A percentile compares a stretch with the other conserved stretches of the same genome.
Conservation (phyloP, 2,329 filamentous ascomycete genomes). For the Trichophyton simii region DNA sequence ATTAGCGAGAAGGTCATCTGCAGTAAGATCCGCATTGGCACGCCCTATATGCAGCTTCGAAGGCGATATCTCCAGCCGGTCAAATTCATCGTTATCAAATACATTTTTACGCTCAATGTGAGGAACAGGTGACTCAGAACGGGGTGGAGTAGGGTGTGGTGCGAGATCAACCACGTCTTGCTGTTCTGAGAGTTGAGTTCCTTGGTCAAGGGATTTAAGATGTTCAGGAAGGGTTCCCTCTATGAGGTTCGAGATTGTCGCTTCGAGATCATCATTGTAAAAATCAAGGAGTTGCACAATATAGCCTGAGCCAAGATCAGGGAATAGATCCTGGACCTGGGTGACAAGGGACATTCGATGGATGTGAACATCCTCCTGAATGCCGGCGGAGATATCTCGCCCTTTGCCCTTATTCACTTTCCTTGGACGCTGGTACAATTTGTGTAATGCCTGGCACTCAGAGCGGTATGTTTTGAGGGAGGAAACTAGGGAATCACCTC, state of each 20-base stretch:
- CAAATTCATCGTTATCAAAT: slow-evolving; percentile 70
- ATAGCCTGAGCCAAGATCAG: slow-evolving; percentile 72
- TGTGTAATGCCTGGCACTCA: slow-evolving; percentile 28
- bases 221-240: slow-evolving; percentile 62
- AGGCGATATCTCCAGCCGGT: slow-evolving; percentile 53
- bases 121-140: slow-evolving; percentile 21
- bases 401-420: slow-evolving; percentile 31
- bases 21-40: slow-evolving; percentile 45
- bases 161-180: slow-evolving; percentile 36
- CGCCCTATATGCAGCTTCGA: slow-evolving; percentile 70
- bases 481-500: slow-evolving; percentile 29
- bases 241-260: slow-evolving; percentile 68
- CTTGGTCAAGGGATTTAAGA: slow-evolving; percentile 49
- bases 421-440: slow-evolving; percentile 31
- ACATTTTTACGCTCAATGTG: slow-evolving; percentile 50
- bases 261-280: slow-evolving; percentile 64
- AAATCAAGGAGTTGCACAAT: slow-evolving; percentile 66
- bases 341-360: slow-evolving; percentile 75
- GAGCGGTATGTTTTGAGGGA: slow-evolving; percentile 29
- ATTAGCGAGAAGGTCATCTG: slow-evolving; percentile 60
- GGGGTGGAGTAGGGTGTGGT: slow-evolving; percentile 36
- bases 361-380: slow-evolving; percentile 48
- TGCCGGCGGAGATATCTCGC: slow-evolving; percentile 20
- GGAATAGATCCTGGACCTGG: slow-evolving; percentile 88
- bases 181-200: slow-evolving; percentile 14